Conservation (phyloP, 2,329 filamentous ascomycete genomes). For the Fusarium sp. region DNA sequence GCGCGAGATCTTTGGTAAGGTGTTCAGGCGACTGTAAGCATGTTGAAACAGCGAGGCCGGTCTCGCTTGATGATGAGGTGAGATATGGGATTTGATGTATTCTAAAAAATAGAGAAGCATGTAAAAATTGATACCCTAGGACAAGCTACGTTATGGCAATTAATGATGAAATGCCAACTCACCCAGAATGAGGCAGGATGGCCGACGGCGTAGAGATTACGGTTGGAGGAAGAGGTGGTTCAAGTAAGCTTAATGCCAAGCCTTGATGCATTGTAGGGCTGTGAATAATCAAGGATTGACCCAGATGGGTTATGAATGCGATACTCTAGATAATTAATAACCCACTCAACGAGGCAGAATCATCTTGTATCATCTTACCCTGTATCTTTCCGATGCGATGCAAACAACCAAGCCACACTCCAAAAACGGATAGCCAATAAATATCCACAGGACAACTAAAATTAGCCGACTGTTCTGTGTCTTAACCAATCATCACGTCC, state of each 20-base stretch:
- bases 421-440: background rate
- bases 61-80: background rate
- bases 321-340: background rate
- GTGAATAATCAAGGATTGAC: background rate
- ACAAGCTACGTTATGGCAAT: too few relatives aligned
- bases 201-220: background rate
- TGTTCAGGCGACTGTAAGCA: slow-evolving; percentile 76
- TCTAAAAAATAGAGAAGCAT: slow-evolving; percentile 13
- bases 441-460: background rate
- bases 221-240: background rate
- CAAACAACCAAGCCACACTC: background rate
- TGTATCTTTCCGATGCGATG: background rate
- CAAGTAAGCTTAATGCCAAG: background rate
- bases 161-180: too few relatives aligned
- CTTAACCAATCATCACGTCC: background rate
- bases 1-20: slow-evolving; percentile 87
- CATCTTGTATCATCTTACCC: background rate
- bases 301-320: background rate
- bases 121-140: slow-evolving; percentile 38
- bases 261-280: background rate
- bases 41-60: background rate
- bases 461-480: background rate
- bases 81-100: slow-evolving; percentile 14
- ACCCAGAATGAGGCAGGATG: too few relatives aligned
- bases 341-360: background rate